Percentiles rank a stretch among this genome's conserved stretches.
Evolutionary conservation across 1,139 yeast species (phyloP).

Genomic region (Pichia sp.): DNA sequence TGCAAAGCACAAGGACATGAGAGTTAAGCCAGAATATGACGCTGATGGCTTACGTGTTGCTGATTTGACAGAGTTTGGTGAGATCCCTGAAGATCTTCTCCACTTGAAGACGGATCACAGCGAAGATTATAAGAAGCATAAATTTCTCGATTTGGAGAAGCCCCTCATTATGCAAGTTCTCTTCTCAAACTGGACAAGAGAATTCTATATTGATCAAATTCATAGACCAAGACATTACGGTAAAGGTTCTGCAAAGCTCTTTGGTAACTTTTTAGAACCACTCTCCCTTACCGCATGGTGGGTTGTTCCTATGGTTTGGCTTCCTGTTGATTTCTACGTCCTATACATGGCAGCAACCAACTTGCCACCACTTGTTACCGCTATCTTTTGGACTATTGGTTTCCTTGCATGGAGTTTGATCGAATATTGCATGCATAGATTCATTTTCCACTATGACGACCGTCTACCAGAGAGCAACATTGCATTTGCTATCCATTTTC

Average conservation of each 20-base stretch:
- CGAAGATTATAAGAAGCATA: constrained; percentile 66
- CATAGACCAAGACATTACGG: constrained; percentile 96
- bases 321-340: constrained; percentile 64
- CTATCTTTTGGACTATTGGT: constrained; percentile 49
- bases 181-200: constrained; percentile 67
- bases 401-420: constrained; percentile 86
- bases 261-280: constrained; percentile 71
- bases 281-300: constrained; percentile 67
- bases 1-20: constrained; percentile 25
- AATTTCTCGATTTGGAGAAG: constrained; percentile 76
- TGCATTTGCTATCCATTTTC: constrained; percentile 76
- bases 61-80: constrained; percentile 50
- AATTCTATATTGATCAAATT: constrained; percentile 89
- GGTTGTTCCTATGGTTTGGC: constrained; percentile 83
- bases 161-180: constrained; percentile 79
- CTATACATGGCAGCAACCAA: constrained; percentile 34
- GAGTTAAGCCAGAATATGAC: constrained; percentile 19
- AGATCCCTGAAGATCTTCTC: constrained; percentile 66
- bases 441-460: constrained; percentile 84
- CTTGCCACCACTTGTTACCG: constrained; percentile 28
- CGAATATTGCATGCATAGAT: constrained; percentile 84
- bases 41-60: constrained; percentile 23
- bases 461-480: constrained; percentile 74
- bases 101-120: constrained; percentile 71
- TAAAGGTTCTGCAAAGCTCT: constrained; percentile 83